A percentile compares a stretch with the other conserved stretches of the same genome.
phyloP scores from a whole-genome alignment of 2,329 filamentous ascomycete species.

The Hypoxylon sp. region DNA sequence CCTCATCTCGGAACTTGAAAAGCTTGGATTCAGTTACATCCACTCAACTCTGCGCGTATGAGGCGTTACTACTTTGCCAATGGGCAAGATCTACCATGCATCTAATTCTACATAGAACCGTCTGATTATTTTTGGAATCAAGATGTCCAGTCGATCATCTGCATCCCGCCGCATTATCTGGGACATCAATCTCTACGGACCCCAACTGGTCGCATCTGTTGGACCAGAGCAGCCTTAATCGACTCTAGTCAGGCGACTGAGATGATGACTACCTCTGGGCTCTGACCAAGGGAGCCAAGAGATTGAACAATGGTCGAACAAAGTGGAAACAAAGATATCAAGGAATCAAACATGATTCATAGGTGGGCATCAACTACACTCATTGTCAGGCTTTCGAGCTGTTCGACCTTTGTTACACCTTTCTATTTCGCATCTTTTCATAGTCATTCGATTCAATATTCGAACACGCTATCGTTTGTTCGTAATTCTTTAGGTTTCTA shows the following conservation, averaged over 20 bases:
- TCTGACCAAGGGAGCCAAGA: constrained; percentile 37
- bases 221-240: constrained; percentile 44
- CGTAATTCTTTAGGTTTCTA: constrained; percentile 48
- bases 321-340: constrained; percentile 51
- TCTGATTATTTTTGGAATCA: constrained; percentile 38
- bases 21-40: constrained; percentile 23
- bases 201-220: constrained; percentile 49
- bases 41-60: constrained; percentile 31
- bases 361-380: constrained; percentile 25
- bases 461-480: constrained; percentile 46
- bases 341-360: constrained; percentile 39
- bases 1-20: constrained; percentile 47
- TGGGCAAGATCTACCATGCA: constrained; percentile 28
- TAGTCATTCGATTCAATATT: constrained; percentile 36
- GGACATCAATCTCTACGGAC: constrained; percentile 44
- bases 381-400: constrained; percentile 33
- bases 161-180: constrained; percentile 38
- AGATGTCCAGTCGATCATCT: constrained; percentile 46
- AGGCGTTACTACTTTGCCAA: constrained; percentile 14
- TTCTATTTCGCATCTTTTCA: constrained; percentile 30
- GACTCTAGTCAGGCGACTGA: constrained; percentile 37
- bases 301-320: constrained; percentile 45
- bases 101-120: constrained; percentile 27
- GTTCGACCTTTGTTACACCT: constrained; percentile 33
- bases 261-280: constrained; percentile 33